A percentile compares a stretch with the other conserved stretches of the same genome.
Evolutionary conservation across 2,329 filamentous ascomycete species (phyloP).

Genomic region (Teratosphaeria pseudoeucalypti): DNA sequence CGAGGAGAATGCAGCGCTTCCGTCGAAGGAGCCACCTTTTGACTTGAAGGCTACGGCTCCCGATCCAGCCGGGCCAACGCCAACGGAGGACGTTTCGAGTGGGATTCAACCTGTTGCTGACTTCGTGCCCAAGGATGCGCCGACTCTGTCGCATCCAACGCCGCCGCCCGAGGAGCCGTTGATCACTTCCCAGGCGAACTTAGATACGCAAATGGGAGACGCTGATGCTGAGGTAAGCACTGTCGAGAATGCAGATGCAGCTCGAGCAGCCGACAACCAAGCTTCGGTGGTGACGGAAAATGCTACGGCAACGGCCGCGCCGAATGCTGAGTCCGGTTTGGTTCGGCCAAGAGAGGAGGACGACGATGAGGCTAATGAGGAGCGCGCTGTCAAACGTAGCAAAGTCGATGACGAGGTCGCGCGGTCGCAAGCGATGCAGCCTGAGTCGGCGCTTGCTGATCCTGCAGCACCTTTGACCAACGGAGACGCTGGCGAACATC

Average conservation of each 20-base stretch:
- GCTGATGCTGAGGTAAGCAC: background rate
- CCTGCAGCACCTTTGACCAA: background rate
- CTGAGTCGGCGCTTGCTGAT: background rate
- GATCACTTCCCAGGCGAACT: slow-evolving; percentile 16
- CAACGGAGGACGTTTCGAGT: slow-evolving; percentile 31
- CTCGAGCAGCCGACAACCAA: background rate
- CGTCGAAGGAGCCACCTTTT: slow-evolving; percentile 11
- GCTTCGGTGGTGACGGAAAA: background rate
- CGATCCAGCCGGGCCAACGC: slow-evolving; percentile 24
- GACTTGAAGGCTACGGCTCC: slow-evolving; percentile 9
- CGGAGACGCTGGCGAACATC: background rate
- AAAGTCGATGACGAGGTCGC: slow-evolving; percentile 49
- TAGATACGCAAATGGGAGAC: slow-evolving; percentile 17
- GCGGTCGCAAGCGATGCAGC: background rate
- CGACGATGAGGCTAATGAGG: slow-evolving; percentile 34
- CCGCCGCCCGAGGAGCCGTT: slow-evolving; percentile 33
- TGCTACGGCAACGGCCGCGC: background rate
- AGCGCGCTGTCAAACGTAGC: slow-evolving; percentile 69
- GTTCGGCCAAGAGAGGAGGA: slow-evolving; percentile 73
- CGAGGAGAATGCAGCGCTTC: slow-evolving; percentile 10
- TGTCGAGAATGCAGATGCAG: background rate
- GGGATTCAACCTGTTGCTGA: slow-evolving; percentile 35
- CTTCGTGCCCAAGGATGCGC: slow-evolving; percentile 32
- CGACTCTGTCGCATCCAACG: slow-evolving; percentile 31
- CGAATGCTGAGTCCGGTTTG: slow-evolving; percentile 41